phyloP scores from a whole-genome alignment of 2,329 filamentous ascomycete genomes.

The Penicillium sp. region DNA sequence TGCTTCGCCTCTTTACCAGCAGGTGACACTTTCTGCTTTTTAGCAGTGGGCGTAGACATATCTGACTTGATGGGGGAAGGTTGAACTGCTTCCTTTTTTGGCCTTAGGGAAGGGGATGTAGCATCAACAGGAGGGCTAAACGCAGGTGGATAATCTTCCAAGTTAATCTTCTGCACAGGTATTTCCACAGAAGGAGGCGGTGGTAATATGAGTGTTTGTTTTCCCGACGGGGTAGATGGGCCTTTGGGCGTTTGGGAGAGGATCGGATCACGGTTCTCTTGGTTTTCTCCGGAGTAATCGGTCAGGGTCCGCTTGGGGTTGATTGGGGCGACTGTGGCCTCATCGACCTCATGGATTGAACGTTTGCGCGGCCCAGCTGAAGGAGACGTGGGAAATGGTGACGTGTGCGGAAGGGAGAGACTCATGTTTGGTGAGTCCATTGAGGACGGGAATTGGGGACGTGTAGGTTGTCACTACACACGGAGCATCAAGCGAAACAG shows the following conservation, averaged over 20 bases:
- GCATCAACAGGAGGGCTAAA: neutral
- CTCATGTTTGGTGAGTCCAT: constrained; percentile 23
- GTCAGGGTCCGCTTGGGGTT: constrained; percentile 14
- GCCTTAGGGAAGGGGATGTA: neutral
- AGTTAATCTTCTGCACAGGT: neutral
- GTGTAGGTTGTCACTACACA: neutral
- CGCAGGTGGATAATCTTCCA: too few species aligned
- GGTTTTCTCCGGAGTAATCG: constrained; percentile 15
- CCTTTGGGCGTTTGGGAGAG: neutral
- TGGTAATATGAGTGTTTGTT: neutral
- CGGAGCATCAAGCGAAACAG: too few species aligned
- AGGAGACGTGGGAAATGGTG: constrained; percentile 17
- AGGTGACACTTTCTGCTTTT: constrained; percentile 29
- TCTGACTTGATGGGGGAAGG: constrained; percentile 9
- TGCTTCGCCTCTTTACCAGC: constrained; percentile 33
- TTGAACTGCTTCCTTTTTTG: neutral
- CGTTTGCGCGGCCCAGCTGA: constrained; percentile 26
- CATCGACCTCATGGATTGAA: constrained; percentile 30
- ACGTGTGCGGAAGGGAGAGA: constrained; percentile 18
- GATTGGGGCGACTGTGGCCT: constrained; percentile 10
- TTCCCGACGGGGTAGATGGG: neutral
- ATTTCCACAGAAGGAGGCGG: neutral
- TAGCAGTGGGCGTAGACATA: constrained; percentile 17
- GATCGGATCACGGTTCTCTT: constrained; percentile 25
- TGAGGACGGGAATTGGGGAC: constrained; percentile 1